phyloP scores from a whole-genome alignment of 2,329 filamentous ascomycete species.

The Davidsoniella eucalypti region DNA sequence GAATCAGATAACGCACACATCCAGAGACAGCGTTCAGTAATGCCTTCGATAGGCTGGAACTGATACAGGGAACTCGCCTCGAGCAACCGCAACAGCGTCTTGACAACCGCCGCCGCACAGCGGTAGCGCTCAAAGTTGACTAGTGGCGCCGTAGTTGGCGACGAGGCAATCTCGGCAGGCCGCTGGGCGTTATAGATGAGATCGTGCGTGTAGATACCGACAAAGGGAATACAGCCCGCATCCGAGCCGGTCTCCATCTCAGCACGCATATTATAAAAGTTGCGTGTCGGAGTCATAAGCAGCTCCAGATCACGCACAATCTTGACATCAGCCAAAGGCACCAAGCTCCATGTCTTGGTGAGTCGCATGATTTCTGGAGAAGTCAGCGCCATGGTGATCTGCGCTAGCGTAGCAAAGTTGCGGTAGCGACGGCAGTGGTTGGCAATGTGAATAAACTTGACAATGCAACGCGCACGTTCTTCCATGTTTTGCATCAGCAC shows the following conservation, averaged over 20 bases:
- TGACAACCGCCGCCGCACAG: conserved; percentile 58
- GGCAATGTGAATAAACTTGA: conserved; percentile 72
- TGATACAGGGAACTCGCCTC: conserved; percentile 61
- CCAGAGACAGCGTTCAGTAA: conserved; percentile 73
- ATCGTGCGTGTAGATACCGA: conserved; percentile 71
- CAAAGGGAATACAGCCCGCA: conserved; percentile 66
- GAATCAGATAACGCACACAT: conserved; percentile 59
- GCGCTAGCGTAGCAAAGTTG: conserved; percentile 73
- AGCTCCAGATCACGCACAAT: conserved; percentile 53
- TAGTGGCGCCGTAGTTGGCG: conserved; percentile 47
- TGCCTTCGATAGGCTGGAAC: conserved; percentile 59
- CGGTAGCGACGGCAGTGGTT: conserved; percentile 57
- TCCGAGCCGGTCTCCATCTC: conserved; percentile 62
- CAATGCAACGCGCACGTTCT: conserved; percentile 59
- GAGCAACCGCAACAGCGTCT: conserved; percentile 61
- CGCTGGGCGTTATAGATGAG: conserved; percentile 68
- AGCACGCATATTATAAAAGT: conserved; percentile 58
- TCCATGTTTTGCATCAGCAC: conserved; percentile 55
- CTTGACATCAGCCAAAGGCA: conserved; percentile 47
- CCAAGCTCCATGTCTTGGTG: conserved; percentile 51
- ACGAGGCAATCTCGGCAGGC: conserved; percentile 55
- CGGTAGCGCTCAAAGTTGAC: conserved; percentile 76
- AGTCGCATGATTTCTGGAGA: conserved; percentile 56
- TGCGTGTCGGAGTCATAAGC: conserved; percentile 59
- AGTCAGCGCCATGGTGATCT: conserved; percentile 61